phyloP scores from a whole-genome alignment of 2,329 filamentous ascomycete species.

The Sporothrix curviconia region DNA sequence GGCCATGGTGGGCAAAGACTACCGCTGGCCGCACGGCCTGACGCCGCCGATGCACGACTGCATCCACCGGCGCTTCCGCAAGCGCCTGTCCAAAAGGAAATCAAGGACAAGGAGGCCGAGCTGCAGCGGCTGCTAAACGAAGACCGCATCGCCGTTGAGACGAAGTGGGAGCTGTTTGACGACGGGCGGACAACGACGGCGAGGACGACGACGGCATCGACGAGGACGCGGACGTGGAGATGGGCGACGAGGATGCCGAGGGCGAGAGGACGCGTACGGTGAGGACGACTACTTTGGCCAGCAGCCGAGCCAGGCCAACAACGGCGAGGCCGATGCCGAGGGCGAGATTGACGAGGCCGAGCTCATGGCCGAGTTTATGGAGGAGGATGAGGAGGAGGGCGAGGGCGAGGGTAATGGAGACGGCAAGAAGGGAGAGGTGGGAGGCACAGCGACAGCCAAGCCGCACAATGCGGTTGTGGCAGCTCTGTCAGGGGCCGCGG shows the following conservation, averaged over 20 bases:
- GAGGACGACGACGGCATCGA: conserved; percentile 49
- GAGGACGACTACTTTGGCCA: conserved; percentile 43
- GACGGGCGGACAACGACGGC: conserved; percentile 31
- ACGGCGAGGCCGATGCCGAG: neutral
- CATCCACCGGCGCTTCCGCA: conserved; percentile 73
- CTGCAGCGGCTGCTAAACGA: conserved; percentile 67
- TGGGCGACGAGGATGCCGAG: conserved; percentile 48
- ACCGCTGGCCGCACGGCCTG: conserved; percentile 77
- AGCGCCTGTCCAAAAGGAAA: conserved; percentile 77
- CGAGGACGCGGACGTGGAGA: conserved; percentile 49
- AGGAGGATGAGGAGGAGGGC: conserved; percentile 46
- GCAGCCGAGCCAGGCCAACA: conserved; percentile 23
- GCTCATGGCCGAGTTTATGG: conserved; percentile 31
- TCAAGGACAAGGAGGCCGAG: conserved; percentile 75
- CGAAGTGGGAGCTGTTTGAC: conserved; percentile 60
- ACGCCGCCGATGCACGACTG: conserved; percentile 86
- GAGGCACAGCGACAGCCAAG: neutral
- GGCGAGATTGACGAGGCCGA: conserved; percentile 30
- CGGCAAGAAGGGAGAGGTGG: conserved; percentile 41
- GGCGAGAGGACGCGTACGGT: conserved; percentile 43
- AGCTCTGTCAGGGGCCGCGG: conserved; percentile 34
- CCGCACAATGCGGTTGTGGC: conserved; percentile 44
- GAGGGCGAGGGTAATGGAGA: conserved; percentile 33
- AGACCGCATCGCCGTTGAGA: conserved; percentile 56
- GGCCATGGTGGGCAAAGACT: conserved; percentile 58